phyloP scores from a whole-genome alignment of 164 flowering plant genomes.

The Kalanchoe fedtschenkoi region DNA sequence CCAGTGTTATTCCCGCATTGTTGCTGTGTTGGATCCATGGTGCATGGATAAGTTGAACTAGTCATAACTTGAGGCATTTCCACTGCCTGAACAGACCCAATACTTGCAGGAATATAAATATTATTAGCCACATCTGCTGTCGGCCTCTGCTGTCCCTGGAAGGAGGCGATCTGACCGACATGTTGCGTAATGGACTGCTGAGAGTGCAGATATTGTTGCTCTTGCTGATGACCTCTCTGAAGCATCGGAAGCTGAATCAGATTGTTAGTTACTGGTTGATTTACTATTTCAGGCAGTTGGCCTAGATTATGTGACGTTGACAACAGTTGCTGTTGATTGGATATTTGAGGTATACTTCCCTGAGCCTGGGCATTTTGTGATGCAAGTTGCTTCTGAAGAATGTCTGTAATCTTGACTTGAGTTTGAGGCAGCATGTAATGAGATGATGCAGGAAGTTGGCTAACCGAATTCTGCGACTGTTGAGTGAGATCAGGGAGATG shows the following conservation, averaged over 20 bases:
- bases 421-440: constrained; percentile 47
- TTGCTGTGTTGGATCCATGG: background rate
- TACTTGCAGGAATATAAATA: constrained; percentile 30
- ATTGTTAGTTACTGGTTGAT: constrained; percentile 51
- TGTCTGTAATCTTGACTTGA: constrained; percentile 28
- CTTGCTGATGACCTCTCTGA: constrained; percentile 79
- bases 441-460: constrained; percentile 34
- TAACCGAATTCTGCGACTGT: constrained; percentile 42
- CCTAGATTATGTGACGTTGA: constrained; percentile 30
- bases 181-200: constrained; percentile 51
- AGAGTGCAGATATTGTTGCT: constrained; percentile 51
- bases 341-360: constrained; percentile 36
- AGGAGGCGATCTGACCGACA: constrained; percentile 34
- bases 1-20: constrained; percentile 34
- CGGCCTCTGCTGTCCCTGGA: constrained; percentile 64
- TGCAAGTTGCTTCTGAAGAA: constrained; percentile 40
- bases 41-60: constrained; percentile 19
- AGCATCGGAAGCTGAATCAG: constrained; percentile 64
- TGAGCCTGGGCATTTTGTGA: constrained; percentile 51
- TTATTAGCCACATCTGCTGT: constrained; percentile 44
- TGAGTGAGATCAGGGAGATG: constrained; percentile 45
- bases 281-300: constrained; percentile 35
- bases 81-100: constrained; percentile 24
- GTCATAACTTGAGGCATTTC: constrained; percentile 23
- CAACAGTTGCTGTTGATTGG: constrained; percentile 28